Base-by-base conservation (phyloP, 139 green algal genomes). In the Micromonas commoda region DNA sequence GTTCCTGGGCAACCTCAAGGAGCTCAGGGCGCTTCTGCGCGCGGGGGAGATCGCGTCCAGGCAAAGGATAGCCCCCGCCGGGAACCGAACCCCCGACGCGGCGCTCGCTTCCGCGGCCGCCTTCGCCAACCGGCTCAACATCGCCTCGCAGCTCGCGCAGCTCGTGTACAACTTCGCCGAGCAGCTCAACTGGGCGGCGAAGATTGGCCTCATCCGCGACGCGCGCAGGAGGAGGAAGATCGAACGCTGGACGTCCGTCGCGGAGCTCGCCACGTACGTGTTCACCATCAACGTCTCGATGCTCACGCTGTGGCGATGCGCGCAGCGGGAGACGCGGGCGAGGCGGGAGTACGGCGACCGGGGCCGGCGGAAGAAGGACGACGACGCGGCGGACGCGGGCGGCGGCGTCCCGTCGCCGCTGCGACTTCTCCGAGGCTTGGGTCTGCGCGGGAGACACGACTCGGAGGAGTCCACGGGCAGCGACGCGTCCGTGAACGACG, bases 1-100 rank as follows among this genome's bases (percentile, higher is more conserved):
- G n/a, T 71, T 71, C 28, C 64, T 71, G 4, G 64, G 64, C 4
- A 71, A 71, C 64, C 28, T 13, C 3, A 32, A 71, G 29, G 64
- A 71, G 13, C 29, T 71, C 26, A 38, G 64, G 13, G 64, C 28
- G 31, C 2, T 28, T 3, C 16, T 70, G 3, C n/a, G 31, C 28
- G 28, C 28, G 63, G 16, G 21, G 5, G 63, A 28, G 9, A 37
- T 32, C 1, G 63, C 28, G 3, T 1, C n/a, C 28, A 1, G 2
- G 1, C n/a, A 70, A 28, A 31, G 2, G 1, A 34, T 34, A 63
- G 20, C 20, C 19, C 2, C 24, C 54, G 54, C 2, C 24, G 28
- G n/a, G n/a, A n/a, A n/a, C n/a, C n/a, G n/a, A n/a, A n/a, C n/a
- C n/a, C n/a, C n/a, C n/a, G n/a, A n/a, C n/a, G n/a, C n/a, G n/a